These are phyloP conservation scores for Arctostaphylos glauca DNA, from an alignment of 148 eudicot genomes.

Conservation along the genomic window DNA sequence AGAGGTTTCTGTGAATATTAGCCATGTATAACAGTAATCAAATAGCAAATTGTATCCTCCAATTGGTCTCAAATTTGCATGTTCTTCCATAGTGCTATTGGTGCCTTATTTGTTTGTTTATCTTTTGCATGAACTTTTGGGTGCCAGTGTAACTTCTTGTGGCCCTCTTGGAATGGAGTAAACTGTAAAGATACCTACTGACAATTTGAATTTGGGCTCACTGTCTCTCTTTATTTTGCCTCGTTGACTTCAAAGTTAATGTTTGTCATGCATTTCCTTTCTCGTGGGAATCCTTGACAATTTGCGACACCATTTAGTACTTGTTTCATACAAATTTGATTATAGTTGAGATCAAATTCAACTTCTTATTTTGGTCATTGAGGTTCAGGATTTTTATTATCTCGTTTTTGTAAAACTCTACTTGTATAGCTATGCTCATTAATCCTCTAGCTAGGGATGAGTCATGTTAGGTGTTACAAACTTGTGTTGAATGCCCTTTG, in stretches of 20 bases:
- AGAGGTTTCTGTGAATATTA: neutral
- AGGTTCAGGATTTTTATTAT: neutral
- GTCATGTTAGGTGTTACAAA: neutral
- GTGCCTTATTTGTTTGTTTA: neutral
- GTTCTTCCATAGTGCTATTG: neutral
- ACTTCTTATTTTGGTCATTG: neutral
- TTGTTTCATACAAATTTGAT: neutral
- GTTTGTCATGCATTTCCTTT: constrained; percentile 1
- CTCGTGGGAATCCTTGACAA: neutral
- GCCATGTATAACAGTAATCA: neutral
- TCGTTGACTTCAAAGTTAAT: neutral
- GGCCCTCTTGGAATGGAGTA: neutral
- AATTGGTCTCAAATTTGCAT: neutral
- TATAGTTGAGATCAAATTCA: neutral
- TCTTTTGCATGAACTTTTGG: neutral
- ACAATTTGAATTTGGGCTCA: neutral
- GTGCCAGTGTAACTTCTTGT: neutral
- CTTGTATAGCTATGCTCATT: neutral
- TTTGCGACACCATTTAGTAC: neutral
- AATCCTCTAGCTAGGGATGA: neutral
- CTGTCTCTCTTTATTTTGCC: neutral
- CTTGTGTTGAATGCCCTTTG: neutral
- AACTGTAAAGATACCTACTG: neutral
- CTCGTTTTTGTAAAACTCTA: neutral
- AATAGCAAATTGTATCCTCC: neutral